Base-by-base conservation (phyloP, 108 stramenopile genomes). In the Conticribra guillardii region DNA sequence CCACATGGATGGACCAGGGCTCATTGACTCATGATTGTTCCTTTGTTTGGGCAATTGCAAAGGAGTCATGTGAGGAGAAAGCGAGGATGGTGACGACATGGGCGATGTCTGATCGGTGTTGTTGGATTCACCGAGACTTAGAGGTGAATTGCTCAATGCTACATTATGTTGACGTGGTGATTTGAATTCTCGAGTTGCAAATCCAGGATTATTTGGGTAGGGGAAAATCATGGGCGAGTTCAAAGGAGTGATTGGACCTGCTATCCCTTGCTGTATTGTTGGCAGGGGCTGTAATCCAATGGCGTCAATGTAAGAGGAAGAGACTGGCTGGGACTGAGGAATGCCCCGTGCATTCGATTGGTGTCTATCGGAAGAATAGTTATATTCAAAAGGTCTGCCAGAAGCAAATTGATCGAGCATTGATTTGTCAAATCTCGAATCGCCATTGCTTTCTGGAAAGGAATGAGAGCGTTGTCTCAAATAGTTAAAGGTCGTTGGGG, bases 41-140 rank as follows among this genome's bases (percentile, higher is more conserved):
- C 26, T 33, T 46, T 44, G 54, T 19, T 23, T 67, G 23, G 66
- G 60, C 23, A 60, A 17, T 45, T 24, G 60, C 22, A 60, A 22
- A 17, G 76, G 79, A 29, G 79, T 71, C 18, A 63, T 58, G 19
- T 69, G 71, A 37, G 79, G 79, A 32, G 79, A 80, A 45, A 72
- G 66, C 27, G 79, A 80, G 8, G 37, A 5, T 26, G 79, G 71
- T 23, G 64, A 70, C 28, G 79, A 80, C 67, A 72, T 63, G 17
- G 71, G 71, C 27, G 79, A 73, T 56, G 79, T 80, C 33, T 64
- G 66, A 51, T 68, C 79, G 32, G 79, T 80, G 7, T 23, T 54
- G 30, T 32, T 50, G 46, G 79, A 80, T 29, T 80, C 79, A 4
- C 59, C 71, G 26, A 67, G 53, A 44, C 79, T 80, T 4, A 62